Evolutionary conservation across 2,329 filamentous ascomycete species (phyloP).

Genomic region (Aureobasidium musti): DNA sequence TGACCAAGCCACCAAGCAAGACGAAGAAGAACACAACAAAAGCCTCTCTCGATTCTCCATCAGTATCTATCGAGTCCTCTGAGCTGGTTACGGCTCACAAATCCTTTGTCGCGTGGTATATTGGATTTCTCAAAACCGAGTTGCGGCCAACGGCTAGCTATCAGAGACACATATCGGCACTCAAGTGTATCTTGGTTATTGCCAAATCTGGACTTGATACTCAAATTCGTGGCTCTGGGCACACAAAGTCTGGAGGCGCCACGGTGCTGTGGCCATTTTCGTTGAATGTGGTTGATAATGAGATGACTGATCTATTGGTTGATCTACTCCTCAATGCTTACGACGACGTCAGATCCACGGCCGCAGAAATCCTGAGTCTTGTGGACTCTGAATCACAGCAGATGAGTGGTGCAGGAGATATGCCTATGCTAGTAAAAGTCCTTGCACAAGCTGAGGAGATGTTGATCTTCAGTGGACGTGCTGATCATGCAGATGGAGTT

Average conservation of each 20-base stretch:
- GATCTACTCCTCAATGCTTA: conserved; percentile 88
- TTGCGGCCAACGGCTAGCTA: conserved; percentile 82
- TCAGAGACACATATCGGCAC: conserved; percentile 78
- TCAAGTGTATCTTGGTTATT: conserved; percentile 70
- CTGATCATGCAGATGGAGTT: conserved; percentile 89
- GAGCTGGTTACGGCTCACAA: conserved; percentile 52
- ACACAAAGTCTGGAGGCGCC: conserved; percentile 53
- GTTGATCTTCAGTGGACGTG: conserved; percentile 72
- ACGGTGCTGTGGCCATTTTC: conserved; percentile 55
- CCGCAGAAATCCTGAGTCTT: conserved; percentile 55
- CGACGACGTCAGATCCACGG: conserved; percentile 75
- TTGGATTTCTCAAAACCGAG: conserved; percentile 70
- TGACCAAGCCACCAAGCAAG: conserved; percentile 40
- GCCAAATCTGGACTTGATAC: conserved; percentile 68
- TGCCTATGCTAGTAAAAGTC: not conserved
- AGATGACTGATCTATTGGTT: conserved; percentile 63
- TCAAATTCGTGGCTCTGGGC: conserved; percentile 42
- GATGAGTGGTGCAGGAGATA: not conserved
- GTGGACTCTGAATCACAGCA: conserved; percentile 34
- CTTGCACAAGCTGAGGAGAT: conserved; percentile 51
- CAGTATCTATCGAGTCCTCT: not conserved
- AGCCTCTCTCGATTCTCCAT: not conserved
- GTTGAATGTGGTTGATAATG: conserved; percentile 47
- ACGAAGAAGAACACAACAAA: conserved; percentile 23
- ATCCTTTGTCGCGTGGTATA: conserved; percentile 72